A percentile compares a stretch with the other conserved stretches of the same genome.
phyloP scores from a whole-genome alignment of 2,329 filamentous ascomycete species.

The Didymella pinodella region DNA sequence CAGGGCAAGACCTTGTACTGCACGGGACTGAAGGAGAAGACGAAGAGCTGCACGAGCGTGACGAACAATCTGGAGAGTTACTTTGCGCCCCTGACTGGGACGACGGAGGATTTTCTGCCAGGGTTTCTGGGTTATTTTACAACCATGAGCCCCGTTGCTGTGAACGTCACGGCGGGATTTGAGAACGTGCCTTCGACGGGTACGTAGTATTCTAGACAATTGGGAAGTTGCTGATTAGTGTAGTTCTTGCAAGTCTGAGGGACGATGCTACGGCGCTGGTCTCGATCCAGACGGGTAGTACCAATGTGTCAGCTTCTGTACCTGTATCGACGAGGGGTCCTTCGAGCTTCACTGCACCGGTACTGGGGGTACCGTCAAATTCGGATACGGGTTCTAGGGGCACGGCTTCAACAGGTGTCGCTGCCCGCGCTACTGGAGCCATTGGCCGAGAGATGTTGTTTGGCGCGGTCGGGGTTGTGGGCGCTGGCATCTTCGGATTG shows the following conservation, averaged over 20 bases:
- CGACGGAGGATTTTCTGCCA: not conserved
- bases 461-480: conserved; percentile 2
- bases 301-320: not conserved
- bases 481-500: conserved; percentile 9
- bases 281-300: conserved; percentile 4
- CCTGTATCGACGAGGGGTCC: not conserved
- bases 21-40: conserved; percentile 8
- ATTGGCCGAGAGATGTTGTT: conserved; percentile 15
- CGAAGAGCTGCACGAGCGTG: conserved; percentile 18
- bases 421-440: conserved; percentile 8
- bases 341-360: not conserved
- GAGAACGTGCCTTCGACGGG: conserved; percentile 15
- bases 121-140: conserved; percentile 21
- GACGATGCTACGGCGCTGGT: conserved; percentile 16
- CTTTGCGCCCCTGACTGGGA: conserved; percentile 5
- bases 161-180: conserved; percentile 18
- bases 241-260: conserved; percentile 14
- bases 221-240: not conserved
- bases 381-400: not conserved
- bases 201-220: not conserved
- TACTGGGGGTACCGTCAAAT: not conserved
- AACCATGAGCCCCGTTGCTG: conserved; percentile 16
- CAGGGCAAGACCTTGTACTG: conserved; percentile 14
- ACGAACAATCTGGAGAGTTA: conserved; percentile 7
- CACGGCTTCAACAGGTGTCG: not conserved